Evolutionary conservation across 805 yeast genomes (phyloP).

Genomic region (Ogataea methanolica): DNA sequence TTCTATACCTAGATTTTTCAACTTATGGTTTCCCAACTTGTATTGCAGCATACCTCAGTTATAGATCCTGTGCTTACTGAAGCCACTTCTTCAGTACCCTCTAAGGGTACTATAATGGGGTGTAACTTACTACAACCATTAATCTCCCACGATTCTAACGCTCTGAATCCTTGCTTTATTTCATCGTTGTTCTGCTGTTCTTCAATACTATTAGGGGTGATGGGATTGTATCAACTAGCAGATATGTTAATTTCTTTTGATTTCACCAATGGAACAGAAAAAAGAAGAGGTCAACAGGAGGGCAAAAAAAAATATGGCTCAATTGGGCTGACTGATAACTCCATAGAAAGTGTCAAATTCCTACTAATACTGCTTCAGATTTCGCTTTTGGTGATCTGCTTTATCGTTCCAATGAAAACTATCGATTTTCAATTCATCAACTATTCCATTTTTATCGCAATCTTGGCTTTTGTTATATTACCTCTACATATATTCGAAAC

Average conservation of each 20-base stretch:
- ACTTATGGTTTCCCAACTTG: background rate
- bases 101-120: background rate
- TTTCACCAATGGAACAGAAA: background rate
- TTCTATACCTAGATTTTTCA: too few relatives aligned
- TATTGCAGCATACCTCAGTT: background rate
- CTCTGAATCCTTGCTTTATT: conserved; percentile 30
- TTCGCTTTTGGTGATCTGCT: conserved; percentile 5
- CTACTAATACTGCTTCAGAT: conserved; percentile 9
- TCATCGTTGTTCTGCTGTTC: conserved; percentile 12
- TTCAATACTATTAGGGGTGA: conserved; percentile 7
- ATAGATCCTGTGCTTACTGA: background rate
- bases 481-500: conserved; percentile 44
- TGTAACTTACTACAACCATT: conserved; percentile 22
- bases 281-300: background rate
- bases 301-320: conserved; percentile 9
- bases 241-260: conserved; percentile 1
- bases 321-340: background rate
- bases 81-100: background rate
- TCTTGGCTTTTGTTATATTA: conserved; percentile 24
- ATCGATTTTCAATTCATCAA: background rate
- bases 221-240: conserved; percentile 20
- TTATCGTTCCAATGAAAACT: conserved; percentile 2
- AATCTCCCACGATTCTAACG: conserved; percentile 17
- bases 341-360: conserved; percentile 10
- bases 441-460: conserved; percentile 10